phyloP scores from a whole-genome alignment of 768 basidiomycete genomes.

The Lepiota venenata region DNA sequence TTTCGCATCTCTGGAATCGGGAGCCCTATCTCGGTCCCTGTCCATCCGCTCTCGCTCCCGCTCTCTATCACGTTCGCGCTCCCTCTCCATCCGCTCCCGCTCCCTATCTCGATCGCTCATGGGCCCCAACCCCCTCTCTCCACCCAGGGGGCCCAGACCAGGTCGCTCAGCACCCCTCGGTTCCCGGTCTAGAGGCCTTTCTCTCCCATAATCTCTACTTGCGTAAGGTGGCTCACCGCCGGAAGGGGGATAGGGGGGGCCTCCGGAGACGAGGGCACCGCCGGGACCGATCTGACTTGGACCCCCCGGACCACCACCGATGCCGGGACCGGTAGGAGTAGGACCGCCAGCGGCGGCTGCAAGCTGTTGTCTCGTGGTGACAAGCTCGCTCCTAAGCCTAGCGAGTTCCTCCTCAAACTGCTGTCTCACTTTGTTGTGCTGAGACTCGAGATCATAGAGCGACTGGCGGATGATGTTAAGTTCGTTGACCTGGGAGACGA shows the following conservation, averaged over 20 bases:
- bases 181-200: slow-evolving; percentile 4
- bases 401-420: slow-evolving; percentile 83
- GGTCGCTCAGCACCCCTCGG: slow-evolving; percentile 12
- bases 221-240: slow-evolving; percentile 15
- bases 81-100: slow-evolving; percentile 19
- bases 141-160: slow-evolving; percentile 15
- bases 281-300: slow-evolving; percentile 17
- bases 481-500: slow-evolving; percentile 83
- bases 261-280: slow-evolving; percentile 19
- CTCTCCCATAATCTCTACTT: slow-evolving; percentile 8
- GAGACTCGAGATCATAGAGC: slow-evolving; percentile 87
- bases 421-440: slow-evolving; percentile 81
- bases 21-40: slow-evolving; percentile 9
- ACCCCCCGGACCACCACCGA: slow-evolving; percentile 18
- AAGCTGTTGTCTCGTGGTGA: slow-evolving; percentile 39
- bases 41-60: slow-evolving; percentile 12
- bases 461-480: slow-evolving; percentile 86
- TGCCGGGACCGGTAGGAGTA: slow-evolving; percentile 14
- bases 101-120: slow-evolving; percentile 20
- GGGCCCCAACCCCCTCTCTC: slow-evolving; percentile 11
- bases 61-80: slow-evolving; percentile 21
- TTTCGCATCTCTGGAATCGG: slow-evolving; percentile 12
- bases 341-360: slow-evolving; percentile 15
- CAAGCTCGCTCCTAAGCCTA: slow-evolving; percentile 63
- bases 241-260: slow-evolving; percentile 16